Evolutionary conservation across 768 basidiomycete genomes (phyloP), one percentile per base, ranked within the genome.

Genomic region (Phaeolepiota aurea): DNA sequence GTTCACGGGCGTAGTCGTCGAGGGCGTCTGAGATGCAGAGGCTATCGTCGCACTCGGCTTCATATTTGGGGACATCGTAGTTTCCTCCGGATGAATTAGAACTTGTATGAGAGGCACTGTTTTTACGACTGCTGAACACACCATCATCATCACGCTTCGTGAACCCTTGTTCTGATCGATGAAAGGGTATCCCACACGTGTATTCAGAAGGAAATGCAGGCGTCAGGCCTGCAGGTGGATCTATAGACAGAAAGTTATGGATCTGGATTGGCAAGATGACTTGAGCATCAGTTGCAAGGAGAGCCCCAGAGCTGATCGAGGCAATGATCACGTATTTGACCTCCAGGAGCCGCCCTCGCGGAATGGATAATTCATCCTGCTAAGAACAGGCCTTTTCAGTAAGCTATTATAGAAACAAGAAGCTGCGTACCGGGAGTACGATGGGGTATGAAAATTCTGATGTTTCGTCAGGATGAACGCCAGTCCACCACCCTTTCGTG

Each of bases 401-500:
- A 12, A 40, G 19, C 16, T 18, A 19, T 36, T 14, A 18, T 15
- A 20, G 33, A 37, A 30, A 11, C 16, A 16, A 38, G 32, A 46
- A 32, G 38, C 11, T 12, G 63, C 83, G 62, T 54, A 92, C 91
- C 19, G 91, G 90, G 31, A 93, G 52, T 5, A 75, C 53, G 4
- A 96, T 68, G 39, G 71, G 77, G 52, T 88, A 81, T 12, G 72
- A 70, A 57, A 90, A 87, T 14, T 77, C 69, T 5, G 69, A 61
- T 3, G 66, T 64, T 46, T 81, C 76, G 1, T 77, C 76, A 2
- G 82, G 65, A 11, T 65, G 60, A 4, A 93, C 78, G 5, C 92
- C 92, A 3, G 77, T 69, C 90, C 91, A 94, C 85, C 88, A 94
- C 1, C 90, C 91, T 51, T 79, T 82, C 16, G 79, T 84, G 31